Conservation (phyloP, 768 basidiomycete genomes). For the Royoungia palumana region DNA sequence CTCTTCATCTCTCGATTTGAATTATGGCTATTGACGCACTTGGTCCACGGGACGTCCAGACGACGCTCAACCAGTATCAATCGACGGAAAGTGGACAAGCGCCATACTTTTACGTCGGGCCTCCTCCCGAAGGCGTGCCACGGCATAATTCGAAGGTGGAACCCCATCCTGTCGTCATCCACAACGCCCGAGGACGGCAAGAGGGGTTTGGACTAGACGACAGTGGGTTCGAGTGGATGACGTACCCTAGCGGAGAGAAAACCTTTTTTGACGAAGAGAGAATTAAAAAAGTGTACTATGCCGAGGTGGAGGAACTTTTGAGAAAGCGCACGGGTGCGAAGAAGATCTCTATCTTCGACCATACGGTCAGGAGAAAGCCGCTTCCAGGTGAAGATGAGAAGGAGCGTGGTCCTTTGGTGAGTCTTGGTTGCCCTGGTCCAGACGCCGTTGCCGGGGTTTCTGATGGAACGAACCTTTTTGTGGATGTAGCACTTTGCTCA, state of each 20-base stretch:
- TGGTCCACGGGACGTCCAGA: conserved; percentile 31
- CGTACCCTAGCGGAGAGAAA: conserved; percentile 32
- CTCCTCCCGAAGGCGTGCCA: conserved; percentile 21
- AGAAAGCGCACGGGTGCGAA: no score
- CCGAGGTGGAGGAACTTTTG: conserved; percentile 37
- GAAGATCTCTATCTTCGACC: no score
- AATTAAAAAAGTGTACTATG: conserved; percentile 36
- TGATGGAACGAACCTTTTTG: no score
- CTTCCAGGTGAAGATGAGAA: no score
- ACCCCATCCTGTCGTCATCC: conserved; percentile 12
- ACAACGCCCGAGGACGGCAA: conserved; percentile 30
- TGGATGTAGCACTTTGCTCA: conserved; percentile 35
- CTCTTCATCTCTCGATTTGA: not conserved
- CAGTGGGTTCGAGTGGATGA: conserved; percentile 39
- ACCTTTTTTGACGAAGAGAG: conserved; percentile 35
- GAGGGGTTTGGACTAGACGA: conserved; percentile 28
- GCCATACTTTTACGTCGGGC: conserved; percentile 32
- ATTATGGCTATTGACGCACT: conserved; percentile 23
- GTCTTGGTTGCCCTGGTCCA: no score
- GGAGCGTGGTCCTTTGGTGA: no score
- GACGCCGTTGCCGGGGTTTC: no score
- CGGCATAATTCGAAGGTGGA: conserved; percentile 24
- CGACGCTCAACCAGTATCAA: conserved; percentile 35
- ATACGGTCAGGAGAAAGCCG: no score
- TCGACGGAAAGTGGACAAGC: conserved; percentile 20